A percentile compares a stretch with the other conserved stretches of the same genome.
phyloP scores from a whole-genome alignment of 179 eudicot species.

The Actinidia polygama region DNA sequence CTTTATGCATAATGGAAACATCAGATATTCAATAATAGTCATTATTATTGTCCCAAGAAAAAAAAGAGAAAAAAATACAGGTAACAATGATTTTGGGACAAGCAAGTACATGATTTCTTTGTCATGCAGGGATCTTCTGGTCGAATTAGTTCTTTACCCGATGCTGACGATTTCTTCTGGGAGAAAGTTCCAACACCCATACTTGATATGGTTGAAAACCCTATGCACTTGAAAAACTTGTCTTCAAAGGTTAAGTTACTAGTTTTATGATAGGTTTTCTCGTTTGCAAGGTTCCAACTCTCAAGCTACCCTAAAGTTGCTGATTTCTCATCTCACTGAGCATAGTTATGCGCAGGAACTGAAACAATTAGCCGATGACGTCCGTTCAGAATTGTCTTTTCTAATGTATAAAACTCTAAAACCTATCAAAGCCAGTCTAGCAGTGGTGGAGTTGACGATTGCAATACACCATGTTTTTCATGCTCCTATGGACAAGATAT shows the following conservation, averaged over 20 bases:
- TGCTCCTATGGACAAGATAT: conserved; percentile 86
- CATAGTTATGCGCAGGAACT: conserved; percentile 61
- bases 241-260: conserved; percentile 69
- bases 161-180: conserved; percentile 56
- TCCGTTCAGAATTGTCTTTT: conserved; percentile 69
- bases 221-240: conserved; percentile 78
- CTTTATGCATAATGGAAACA: background rate
- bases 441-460: conserved; percentile 85
- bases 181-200: conserved; percentile 81
- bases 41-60: background rate
- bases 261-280: conserved; percentile 34
- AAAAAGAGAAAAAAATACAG: background rate
- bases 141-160: conserved; percentile 44
- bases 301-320: background rate
- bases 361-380: conserved; percentile 74
- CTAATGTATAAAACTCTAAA: conserved; percentile 57
- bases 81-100: background rate
- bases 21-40: background rate
- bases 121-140: conserved; percentile 53
- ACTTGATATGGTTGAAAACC: conserved; percentile 82
- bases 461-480: conserved; percentile 87
- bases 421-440: conserved; percentile 57
- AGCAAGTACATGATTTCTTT: background rate
- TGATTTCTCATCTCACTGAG: conserved; percentile 19
- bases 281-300: background rate